These are phyloP conservation scores for Ballota nigra DNA, from an alignment of 257 asterid species.

Conservation along the genomic window DNA sequence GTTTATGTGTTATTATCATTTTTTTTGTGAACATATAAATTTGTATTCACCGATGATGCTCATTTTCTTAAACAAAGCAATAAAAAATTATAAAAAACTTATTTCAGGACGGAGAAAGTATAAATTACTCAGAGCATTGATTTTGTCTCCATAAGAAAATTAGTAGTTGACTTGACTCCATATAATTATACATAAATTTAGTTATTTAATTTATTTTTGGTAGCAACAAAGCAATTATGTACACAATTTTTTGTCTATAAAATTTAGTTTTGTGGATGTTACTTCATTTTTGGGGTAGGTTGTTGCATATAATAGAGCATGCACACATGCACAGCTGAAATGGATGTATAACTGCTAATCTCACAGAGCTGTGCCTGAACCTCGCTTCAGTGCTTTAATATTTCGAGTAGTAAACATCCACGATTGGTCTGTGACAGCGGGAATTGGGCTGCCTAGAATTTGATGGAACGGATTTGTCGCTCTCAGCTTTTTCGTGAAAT, in stretches of 20 bases:
- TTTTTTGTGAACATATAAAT: too few relatives aligned
- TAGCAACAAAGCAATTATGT: not conserved
- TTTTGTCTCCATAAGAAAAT: too few relatives aligned
- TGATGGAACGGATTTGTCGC: conserved; percentile 22
- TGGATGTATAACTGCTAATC: conserved; percentile 43
- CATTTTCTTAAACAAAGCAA: too few relatives aligned
- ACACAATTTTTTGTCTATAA: not conserved
- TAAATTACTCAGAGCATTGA: too few relatives aligned
- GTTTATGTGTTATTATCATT: too few relatives aligned
- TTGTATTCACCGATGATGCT: too few relatives aligned
- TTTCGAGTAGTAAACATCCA: conserved; percentile 45
- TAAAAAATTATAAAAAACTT: too few relatives aligned
- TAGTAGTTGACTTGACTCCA: not conserved
- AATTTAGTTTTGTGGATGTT: not conserved
- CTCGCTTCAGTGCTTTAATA: conserved; percentile 6
- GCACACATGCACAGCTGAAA: conserved; percentile 51
- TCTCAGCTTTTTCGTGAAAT: conserved; percentile 22
- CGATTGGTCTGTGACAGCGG: conserved; percentile 25
- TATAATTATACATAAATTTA: too few relatives aligned
- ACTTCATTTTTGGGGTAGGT: conserved; percentile 28
- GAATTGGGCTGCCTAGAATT: not conserved
- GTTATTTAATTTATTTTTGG: not conserved
- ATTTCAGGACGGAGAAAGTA: too few relatives aligned
- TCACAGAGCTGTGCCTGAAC: conserved; percentile 3
- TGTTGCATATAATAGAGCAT: conserved; percentile 28